These are phyloP conservation scores for Kuraishia floccosa DNA, from an alignment of 805 yeast genomes.

Conservation along the genomic window DNA sequence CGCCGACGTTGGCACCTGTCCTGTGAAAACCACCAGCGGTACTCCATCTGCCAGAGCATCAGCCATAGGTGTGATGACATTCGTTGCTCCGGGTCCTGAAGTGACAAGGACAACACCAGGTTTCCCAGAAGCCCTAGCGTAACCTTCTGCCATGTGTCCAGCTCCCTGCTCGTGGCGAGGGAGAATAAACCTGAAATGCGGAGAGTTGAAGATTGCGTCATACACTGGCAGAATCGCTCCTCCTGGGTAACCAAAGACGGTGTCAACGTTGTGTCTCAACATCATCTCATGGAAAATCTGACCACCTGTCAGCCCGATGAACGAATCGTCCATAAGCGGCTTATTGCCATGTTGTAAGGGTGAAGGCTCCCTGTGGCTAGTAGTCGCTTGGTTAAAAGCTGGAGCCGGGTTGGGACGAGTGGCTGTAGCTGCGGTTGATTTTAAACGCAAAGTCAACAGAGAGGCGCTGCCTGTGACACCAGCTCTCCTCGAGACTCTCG, in stretches of 20 bases:
- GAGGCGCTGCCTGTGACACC: too few relatives aligned
- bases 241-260: slow-evolving; percentile 96
- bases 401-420: slow-evolving; percentile 33
- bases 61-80: slow-evolving; percentile 96
- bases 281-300: slow-evolving; percentile 98
- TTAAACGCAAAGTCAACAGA: too few relatives aligned
- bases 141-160: slow-evolving; percentile 99
- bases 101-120: slow-evolving; percentile 97
- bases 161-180: slow-evolving; percentile 99
- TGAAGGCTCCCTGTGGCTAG: slow-evolving; percentile 8
- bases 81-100: slow-evolving; percentile 99
- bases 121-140: slow-evolving; percentile 89
- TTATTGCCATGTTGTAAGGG: slow-evolving; percentile 7
- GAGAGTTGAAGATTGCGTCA: slow-evolving; percentile 91
- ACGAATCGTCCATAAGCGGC: slow-evolving; percentile 60
- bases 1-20: slow-evolving; percentile 92
- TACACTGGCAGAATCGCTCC: slow-evolving; percentile 98
- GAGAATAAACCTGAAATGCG: slow-evolving; percentile 77
- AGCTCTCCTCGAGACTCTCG: too few relatives aligned
- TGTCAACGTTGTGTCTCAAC: slow-evolving; percentile 91
- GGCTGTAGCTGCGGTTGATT: slow-evolving; percentile 9
- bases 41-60: slow-evolving; percentile 97
- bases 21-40: slow-evolving; percentile 92
- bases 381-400: slow-evolving; percentile 28
- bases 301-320: slow-evolving; percentile 96